Evolutionary conservation across 371 early-diverging fungal species (phyloP), one percentile per base, ranked within the genome.

Genomic region (Mucor plumbeus): DNA sequence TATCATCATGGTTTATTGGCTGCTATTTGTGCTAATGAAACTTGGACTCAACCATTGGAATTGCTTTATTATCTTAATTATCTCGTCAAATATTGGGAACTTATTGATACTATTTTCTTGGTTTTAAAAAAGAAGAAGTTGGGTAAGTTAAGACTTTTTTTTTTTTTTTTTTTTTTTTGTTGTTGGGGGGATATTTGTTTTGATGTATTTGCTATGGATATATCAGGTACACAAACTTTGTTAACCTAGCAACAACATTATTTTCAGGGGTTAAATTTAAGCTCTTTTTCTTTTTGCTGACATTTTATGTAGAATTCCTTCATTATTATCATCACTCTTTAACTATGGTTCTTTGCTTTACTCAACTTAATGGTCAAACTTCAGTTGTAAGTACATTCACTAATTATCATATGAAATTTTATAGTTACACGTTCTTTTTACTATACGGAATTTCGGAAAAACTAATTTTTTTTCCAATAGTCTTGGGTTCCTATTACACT

Each of bases 291-390:
- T 47, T 61, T 21, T 50, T 50, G 9, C 17, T 50, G 50, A 21
- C 17, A 26, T 13, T 50, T 50, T 26, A 50, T 50, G 11, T 85
- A 83, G 92, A 90, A 81, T 92, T 95, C 86, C 82, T 94, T 70
- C 95, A 95, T 75, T 92, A 92, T 78, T 95, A 90, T 84, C 96
- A 95, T 72, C 95, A 96, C 76, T 89, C 92, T 63, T 83, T 94
- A 82, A 96, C 96, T 57, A 91, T 93, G 92, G 86, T 92, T 54
- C 90, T 96, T 43, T 94, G 94, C 84, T 95, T 83, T 72, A 85
- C 89, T 64, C 92, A 95, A 76, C 84, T 96, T 33, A 84, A 85
- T 40, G 96, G 95, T 7, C 79, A 85, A 39, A 91, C 94, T 35
- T 85, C 95, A 39, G 92, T 95, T 76, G 91, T 90, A 91, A 85